These are phyloP conservation scores for Syzygium oleosum DNA, from an alignment of 345 rosid genomes.

Conservation along the genomic window DNA sequence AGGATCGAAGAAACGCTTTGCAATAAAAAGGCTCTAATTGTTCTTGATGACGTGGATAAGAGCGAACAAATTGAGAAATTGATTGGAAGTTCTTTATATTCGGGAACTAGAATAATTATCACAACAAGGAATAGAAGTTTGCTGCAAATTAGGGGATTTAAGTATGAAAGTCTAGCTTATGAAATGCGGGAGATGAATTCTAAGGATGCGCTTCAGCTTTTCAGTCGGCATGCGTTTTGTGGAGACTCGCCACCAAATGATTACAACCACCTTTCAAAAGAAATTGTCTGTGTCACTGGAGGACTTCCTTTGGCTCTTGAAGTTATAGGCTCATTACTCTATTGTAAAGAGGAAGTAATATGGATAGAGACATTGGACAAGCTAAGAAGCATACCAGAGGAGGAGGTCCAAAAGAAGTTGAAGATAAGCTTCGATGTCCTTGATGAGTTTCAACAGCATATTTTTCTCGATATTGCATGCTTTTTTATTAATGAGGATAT, in stretches of 20 bases:
- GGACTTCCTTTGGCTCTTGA: conserved; percentile 1
- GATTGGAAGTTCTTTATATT: background rate
- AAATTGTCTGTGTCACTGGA: background rate
- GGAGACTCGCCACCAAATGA: background rate
- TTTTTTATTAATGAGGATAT: background rate
- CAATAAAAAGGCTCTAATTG: background rate
- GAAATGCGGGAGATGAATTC: background rate
- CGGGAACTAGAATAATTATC: background rate
- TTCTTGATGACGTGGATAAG: conserved; percentile 6
- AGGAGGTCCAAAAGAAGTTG: background rate
- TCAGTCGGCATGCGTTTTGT: background rate
- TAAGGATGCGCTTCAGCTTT: background rate
- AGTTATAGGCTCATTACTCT: background rate
- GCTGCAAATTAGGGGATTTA: background rate
- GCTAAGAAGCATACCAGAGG: background rate
- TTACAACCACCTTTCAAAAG: background rate
- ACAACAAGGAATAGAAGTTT: background rate
- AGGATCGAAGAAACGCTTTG: background rate
- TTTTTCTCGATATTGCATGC: background rate
- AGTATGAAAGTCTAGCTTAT: background rate
- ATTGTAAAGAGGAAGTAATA: background rate
- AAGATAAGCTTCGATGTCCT: background rate
- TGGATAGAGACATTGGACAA: background rate
- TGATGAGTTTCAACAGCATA: background rate
- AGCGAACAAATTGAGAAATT: background rate